Evolutionary conservation across 208 protist genomes (phyloP).

Genomic region (Porcisia hertigi): DNA sequence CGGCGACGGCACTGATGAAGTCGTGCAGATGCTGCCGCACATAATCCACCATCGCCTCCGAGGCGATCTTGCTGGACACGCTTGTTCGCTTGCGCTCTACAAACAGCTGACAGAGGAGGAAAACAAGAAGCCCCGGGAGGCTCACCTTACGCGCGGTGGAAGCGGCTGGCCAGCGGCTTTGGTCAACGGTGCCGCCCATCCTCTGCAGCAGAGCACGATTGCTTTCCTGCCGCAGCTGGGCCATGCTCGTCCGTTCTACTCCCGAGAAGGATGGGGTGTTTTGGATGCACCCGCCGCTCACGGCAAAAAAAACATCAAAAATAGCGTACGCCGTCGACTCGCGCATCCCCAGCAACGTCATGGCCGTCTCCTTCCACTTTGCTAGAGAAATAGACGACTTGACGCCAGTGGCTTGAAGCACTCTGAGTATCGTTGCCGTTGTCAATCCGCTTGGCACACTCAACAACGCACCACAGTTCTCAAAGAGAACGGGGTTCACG

Average conservation of each 20-base stretch:
- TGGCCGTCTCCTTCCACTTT: slow-evolving; percentile 78
- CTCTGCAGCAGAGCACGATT: slow-evolving; percentile 78
- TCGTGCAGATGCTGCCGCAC: slow-evolving; percentile 86
- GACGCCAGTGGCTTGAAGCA: slow-evolving; percentile 67
- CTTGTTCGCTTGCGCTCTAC: slow-evolving; percentile 66
- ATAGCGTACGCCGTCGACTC: slow-evolving; percentile 71
- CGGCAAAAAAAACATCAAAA: slow-evolving; percentile 88
- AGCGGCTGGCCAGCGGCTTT: slow-evolving; percentile 64
- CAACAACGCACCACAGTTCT: slow-evolving; percentile 78
- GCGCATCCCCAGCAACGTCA: slow-evolving; percentile 61
- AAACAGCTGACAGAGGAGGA: slow-evolving; percentile 82
- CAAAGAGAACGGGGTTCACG: slow-evolving; percentile 85
- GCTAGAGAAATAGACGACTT: slow-evolving; percentile 75
- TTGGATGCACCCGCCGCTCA: slow-evolving; percentile 83
- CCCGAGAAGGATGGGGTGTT: slow-evolving; percentile 48
- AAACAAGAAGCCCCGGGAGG: slow-evolving; percentile 79
- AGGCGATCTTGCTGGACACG: slow-evolving; percentile 40
- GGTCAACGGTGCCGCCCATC: slow-evolving; percentile 85
- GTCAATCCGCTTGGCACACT: slow-evolving; percentile 73
- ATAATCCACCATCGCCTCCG: slow-evolving; percentile 56
- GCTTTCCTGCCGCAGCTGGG: slow-evolving; percentile 82
- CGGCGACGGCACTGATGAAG: slow-evolving; percentile 77
- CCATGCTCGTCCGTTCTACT: slow-evolving; percentile 46
- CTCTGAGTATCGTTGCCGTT: slow-evolving; percentile 68
- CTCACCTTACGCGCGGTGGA: slow-evolving; percentile 76